These are phyloP conservation scores for Blastomyces gilchristii DNA, from an alignment of 2,329 filamentous ascomycete genomes.

Conservation along the genomic window DNA sequence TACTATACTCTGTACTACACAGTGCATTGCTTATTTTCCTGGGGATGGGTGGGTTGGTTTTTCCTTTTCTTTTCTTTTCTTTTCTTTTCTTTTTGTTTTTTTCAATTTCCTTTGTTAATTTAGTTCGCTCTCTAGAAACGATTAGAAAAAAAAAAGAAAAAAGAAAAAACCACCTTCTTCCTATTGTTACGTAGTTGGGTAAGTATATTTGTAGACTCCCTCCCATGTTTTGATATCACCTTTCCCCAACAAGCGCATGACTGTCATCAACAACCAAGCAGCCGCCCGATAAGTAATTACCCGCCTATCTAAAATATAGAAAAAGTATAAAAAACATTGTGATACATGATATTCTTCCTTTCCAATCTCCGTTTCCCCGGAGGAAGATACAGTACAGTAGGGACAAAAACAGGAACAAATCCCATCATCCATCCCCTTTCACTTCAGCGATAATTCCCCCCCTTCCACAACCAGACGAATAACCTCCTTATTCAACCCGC, in stretches of 20 bases:
- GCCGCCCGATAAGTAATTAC: background rate
- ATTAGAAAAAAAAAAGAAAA: too few species aligned
- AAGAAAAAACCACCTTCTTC: too few species aligned
- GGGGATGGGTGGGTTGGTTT: too few species aligned
- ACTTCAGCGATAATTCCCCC: constrained; percentile 15
- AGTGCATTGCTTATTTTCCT: too few species aligned
- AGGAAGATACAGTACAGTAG: background rate
- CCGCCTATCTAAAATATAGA: background rate
- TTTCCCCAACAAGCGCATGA: background rate
- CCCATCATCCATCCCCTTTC: background rate
- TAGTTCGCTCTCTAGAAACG: too few species aligned
- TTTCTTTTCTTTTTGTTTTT: too few species aligned
- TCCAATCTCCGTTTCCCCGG: background rate
- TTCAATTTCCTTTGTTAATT: too few species aligned
- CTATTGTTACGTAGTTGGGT: too few species aligned
- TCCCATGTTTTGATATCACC: too few species aligned
- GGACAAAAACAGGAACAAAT: background rate
- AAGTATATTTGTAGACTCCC: too few species aligned
- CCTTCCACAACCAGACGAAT: constrained; percentile 15
- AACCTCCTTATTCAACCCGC: constrained; percentile 15
- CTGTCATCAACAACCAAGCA: background rate
- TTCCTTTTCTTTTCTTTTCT: too few species aligned
- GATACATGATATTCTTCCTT: background rate
- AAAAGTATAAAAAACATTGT: background rate
- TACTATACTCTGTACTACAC: too few species aligned